Evolutionary conservation across 192 early-diverging fungal genomes (phyloP), one percentile per base, ranked within the genome.

Genomic region (Spinellus fusiger): DNA sequence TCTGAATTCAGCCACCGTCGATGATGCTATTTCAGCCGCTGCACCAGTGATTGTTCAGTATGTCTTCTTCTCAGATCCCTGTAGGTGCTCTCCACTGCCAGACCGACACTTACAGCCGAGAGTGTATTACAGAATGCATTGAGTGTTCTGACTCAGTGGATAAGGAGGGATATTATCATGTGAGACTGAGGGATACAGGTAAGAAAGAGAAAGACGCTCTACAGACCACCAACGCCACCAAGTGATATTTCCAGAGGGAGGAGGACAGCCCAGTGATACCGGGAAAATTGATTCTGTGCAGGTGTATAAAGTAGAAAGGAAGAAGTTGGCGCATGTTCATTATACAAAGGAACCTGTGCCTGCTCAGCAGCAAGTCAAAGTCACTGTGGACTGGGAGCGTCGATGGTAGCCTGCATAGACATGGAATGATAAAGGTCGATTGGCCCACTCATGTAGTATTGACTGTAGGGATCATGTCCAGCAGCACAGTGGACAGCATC

Each of bases 171-270:
- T 71, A 78, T n/a, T 87, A 81, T 44, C 73, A 77, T 54, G 78
- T 87, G 1, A 71, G 78, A 32, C 75, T 87, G 0, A 66, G 75
- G 28, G 85, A 88, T 50, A 88, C 86, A 26, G 72, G 74, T 79
- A 72, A 35, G 38, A 25, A 22, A 46, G 5, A 34, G 9, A 33
- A n/a, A n/a, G n/a, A n/a, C n/a, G n/a, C n/a, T n/a, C n/a, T n/a
- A n/a, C n/a, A n/a, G n/a, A n/a, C 64, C 12, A 56, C 16, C 27
- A 12, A 46, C 23, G 12, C 27, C 23, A 7, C 28, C 27, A 62
- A 77, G 84, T 91, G 16, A 66, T 89, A 22, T 91, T 91, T 57
- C 89, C 89, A n/a, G 83, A 84, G 47, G 89, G 89, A 8, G 89
- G 89, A 7, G 89, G 89, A 18, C 89, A 91, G 59, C 82, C 83